These are phyloP conservation scores for Colletotrichum sp. DNA, from an alignment of 2,329 filamentous ascomycete species.

Conservation along the genomic window DNA sequence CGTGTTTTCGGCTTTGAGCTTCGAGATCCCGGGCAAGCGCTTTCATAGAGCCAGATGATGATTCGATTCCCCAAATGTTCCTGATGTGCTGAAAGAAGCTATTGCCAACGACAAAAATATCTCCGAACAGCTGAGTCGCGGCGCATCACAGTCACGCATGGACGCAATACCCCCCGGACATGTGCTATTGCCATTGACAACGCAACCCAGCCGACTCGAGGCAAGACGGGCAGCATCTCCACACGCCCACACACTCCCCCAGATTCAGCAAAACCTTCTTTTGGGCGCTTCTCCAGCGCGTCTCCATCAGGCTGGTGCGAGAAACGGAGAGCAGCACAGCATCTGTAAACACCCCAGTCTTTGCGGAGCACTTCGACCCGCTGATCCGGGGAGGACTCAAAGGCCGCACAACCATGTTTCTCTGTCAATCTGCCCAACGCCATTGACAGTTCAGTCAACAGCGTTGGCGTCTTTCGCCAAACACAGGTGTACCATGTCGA, in stretches of 20 bases:
- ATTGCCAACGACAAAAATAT: neutral
- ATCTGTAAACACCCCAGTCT: conserved; percentile 4
- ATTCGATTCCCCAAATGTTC: neutral
- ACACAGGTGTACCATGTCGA: neutral
- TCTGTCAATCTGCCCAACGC: neutral
- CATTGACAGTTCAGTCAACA: neutral
- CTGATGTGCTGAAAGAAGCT: neutral
- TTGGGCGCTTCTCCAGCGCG: neutral
- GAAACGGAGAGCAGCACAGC: neutral
- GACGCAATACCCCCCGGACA: neutral
- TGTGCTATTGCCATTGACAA: neutral
- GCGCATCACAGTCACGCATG: neutral
- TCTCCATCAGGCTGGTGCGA: neutral
- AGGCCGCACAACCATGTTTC: neutral
- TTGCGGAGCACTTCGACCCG: conserved; percentile 21
- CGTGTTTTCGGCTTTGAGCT: neutral
- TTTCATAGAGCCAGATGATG: neutral
- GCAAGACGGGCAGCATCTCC: conserved; percentile 17
- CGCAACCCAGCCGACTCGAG: neutral
- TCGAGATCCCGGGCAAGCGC: neutral
- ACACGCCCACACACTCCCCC: conserved; percentile 14
- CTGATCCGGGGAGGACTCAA: conserved; percentile 18
- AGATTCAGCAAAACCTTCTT: conserved; percentile 15
- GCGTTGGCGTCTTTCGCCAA: neutral
- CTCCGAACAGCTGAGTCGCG: neutral